phyloP scores from a whole-genome alignment of 202 grass and related monocot genomes.

The Sporobolus alterniflorus region DNA sequence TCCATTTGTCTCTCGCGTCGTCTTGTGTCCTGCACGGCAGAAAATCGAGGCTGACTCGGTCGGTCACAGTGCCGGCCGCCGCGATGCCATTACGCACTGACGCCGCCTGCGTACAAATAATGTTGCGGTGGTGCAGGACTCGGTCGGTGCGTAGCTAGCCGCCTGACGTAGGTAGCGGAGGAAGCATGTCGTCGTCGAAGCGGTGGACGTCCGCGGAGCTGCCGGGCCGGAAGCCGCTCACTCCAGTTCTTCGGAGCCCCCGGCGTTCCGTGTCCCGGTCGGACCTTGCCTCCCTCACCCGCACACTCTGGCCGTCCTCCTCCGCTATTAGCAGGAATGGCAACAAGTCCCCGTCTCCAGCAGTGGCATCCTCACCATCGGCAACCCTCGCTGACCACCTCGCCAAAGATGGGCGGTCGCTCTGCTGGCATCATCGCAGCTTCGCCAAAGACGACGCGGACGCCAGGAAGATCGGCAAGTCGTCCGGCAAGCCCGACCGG shows the following conservation, averaged over 20 bases:
- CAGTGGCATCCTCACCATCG: background rate
- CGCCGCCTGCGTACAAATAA: slow-evolving; percentile 28
- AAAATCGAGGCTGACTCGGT: slow-evolving; percentile 17
- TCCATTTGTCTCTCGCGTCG: slow-evolving; percentile 44
- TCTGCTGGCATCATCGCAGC: too few relatives aligned
- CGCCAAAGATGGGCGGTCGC: slow-evolving; percentile 20
- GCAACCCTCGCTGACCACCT: slow-evolving; percentile 65
- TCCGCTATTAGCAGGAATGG: background rate
- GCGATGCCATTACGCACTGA: background rate
- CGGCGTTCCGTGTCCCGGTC: slow-evolving; percentile 24
- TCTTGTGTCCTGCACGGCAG: slow-evolving; percentile 24
- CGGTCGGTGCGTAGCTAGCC: too few relatives aligned
- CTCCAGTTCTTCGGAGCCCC: slow-evolving; percentile 17
- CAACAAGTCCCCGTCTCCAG: background rate
- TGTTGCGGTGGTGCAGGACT: too few relatives aligned
- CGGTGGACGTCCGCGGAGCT: slow-evolving; percentile 45
- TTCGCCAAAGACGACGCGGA: slow-evolving; percentile 44
- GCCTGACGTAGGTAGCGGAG: background rate
- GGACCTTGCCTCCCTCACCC: background rate
- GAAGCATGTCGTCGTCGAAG: slow-evolving; percentile 47
- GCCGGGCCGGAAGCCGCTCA: slow-evolving; percentile 8
- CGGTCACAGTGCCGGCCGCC: slow-evolving; percentile 22
- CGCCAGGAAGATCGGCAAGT: slow-evolving; percentile 16
- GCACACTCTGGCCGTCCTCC: slow-evolving; percentile 47
- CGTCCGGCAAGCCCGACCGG: background rate